Percentiles rank a stretch among this genome's conserved stretches.
These are phyloP conservation scores for Cardamine resedifolia DNA, from an alignment of 345 rosid genomes.

Conservation along the genomic window DNA sequence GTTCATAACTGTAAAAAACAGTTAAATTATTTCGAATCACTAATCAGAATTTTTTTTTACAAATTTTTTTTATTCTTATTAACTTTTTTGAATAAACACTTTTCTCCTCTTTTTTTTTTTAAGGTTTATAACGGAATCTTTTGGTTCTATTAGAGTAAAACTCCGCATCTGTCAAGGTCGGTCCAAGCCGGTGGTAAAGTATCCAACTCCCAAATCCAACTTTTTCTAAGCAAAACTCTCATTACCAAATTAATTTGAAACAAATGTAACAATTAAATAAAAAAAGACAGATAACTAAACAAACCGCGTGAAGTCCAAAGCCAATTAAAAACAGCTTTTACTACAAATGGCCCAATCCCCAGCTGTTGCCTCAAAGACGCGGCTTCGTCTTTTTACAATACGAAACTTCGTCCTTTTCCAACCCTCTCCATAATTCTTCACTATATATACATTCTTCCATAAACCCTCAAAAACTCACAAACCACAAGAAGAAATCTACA, in stretches of 20 bases:
- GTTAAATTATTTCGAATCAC: background rate
- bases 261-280: background rate
- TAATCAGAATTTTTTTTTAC: background rate
- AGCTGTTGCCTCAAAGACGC: constrained; percentile 35
- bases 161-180: constrained; percentile 16
- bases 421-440: too few relatives aligned
- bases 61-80: background rate
- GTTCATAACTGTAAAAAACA: background rate
- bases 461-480: constrained; percentile 16
- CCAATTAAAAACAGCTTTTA: constrained; percentile 32
- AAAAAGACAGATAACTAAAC: background rate
- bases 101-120: background rate
- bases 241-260: constrained; percentile 1
- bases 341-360: constrained; percentile 31
- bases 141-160: constrained; percentile 22
- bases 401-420: constrained; percentile 20
- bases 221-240: constrained; percentile 1
- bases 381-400: constrained; percentile 20
- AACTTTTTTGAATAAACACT: background rate
- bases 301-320: constrained; percentile 32
- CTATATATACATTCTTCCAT: constrained; percentile 27
- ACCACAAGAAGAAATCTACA: background rate
- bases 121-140: constrained; percentile 22
- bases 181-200: constrained; percentile 39
- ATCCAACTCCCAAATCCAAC: constrained; percentile 13